These are phyloP conservation scores for Stemphylium beticola DNA, from an alignment of 2,329 filamentous ascomycete genomes.

Conservation along the genomic window DNA sequence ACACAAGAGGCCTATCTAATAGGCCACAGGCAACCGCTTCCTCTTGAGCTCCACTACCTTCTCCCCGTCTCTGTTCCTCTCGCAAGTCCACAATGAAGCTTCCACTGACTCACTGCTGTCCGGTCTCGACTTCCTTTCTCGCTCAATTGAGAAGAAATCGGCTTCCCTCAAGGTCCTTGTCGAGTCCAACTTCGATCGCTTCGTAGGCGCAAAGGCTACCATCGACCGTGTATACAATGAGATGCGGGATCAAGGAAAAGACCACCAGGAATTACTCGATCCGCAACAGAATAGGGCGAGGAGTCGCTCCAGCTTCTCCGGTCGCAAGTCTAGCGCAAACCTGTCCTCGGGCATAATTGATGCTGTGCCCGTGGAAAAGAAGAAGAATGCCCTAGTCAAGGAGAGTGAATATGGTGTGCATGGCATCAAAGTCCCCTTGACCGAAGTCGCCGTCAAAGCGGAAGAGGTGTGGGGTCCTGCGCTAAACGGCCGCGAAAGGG, in stretches of 20 bases:
- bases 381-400: conserved; percentile 89
- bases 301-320: conserved; percentile 65
- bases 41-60: conserved; percentile 95
- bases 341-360: conserved; percentile 36
- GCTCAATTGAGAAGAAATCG: conserved; percentile 96
- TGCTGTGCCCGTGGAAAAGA: conserved; percentile 59
- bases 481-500: conserved; percentile 86
- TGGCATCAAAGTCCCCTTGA: conserved; percentile 79
- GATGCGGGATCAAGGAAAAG: conserved; percentile 77
- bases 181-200: conserved; percentile 97
- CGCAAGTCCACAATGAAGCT: conserved; percentile 85
- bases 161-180: conserved; percentile 95
- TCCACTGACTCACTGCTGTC: conserved; percentile 80
- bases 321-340: conserved; percentile 55
- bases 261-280: conserved; percentile 35
- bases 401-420: conserved; percentile 67
- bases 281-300: conserved; percentile 69
- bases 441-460: conserved; percentile 90
- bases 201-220: conserved; percentile 94
- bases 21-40: conserved; percentile 77
- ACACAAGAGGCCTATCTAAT: conserved; percentile 12
- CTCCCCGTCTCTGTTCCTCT: conserved; percentile 88
- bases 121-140: conserved; percentile 84
- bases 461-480: conserved; percentile 98
- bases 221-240: conserved; percentile 99